Base-by-base conservation (phyloP, 495 filamentous ascomycete species). In the Aspergillus kassunensis region DNA sequence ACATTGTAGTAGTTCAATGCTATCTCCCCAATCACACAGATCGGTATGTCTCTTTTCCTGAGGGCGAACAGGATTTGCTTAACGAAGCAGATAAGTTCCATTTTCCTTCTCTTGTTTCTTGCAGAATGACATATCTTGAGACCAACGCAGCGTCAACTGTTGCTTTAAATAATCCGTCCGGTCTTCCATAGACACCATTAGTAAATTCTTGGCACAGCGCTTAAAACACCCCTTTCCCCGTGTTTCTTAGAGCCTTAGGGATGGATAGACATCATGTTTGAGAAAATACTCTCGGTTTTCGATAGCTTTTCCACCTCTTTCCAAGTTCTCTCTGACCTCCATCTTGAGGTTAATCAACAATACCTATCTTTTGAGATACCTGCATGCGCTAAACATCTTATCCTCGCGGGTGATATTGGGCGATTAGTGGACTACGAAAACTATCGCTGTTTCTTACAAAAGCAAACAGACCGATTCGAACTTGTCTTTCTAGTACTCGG, bases 321-420 rank as follows among this genome's bases (percentile, higher is more conserved):
- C 54, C 77, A 82, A 58, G 54, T 80, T 29, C 63, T 83, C 31
- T 82, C 80, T 10, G 79, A 84, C 46, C 76, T 83, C 0, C 79
- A 84, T 58, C 76, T 83, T 0, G 80, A 83, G 49, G 45, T 81
- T 23, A 71, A 70, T 6, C 66, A 71, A 37, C 77, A 80, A 61
- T 83, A 83, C 48, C 15, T 57, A 5, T 64, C 69, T 1, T 82
- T 67, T 42, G 58, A 71, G 42, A 69, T 83, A 20, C 74, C 80
- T 0, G 58, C 63, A 2, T 60, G 62, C 11, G 72, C 80, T 0
- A 64, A 73, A 24, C 67, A 75, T 58, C 72, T 86, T 6, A 69
- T 84, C 20, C 70, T 85, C 0, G 78, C 75, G 0, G 81, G 81
- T 12, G 80, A 84, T 56, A 75, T 84, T 43, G 82, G 82, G 2